Percentiles rank a stretch among this genome's conserved stretches.
These are phyloP conservation scores for Penicillium herquei DNA, from an alignment of 495 filamentous ascomycete genomes.

Conservation along the genomic window DNA sequence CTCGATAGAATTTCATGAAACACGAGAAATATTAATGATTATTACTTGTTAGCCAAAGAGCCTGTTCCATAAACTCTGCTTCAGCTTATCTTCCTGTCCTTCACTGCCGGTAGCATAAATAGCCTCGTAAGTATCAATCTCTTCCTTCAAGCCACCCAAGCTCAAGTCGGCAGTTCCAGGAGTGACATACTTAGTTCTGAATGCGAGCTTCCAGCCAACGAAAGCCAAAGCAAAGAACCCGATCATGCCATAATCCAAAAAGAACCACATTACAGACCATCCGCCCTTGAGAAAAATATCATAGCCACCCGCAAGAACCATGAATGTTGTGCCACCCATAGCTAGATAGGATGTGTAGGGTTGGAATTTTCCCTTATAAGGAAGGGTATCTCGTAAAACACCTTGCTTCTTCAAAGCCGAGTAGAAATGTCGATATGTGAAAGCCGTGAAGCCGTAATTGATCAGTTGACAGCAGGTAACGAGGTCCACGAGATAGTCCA, in stretches of 20 bases:
- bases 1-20: no score
- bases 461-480: slow-evolving; percentile 28
- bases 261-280: slow-evolving; percentile 51
- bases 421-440: slow-evolving; percentile 59
- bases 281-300: slow-evolving; percentile 41
- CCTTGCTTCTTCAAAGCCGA: slow-evolving; percentile 53
- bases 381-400: slow-evolving; percentile 49
- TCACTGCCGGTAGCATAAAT: background rate
- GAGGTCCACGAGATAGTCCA: slow-evolving; percentile 35
- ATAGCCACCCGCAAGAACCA: slow-evolving; percentile 54
- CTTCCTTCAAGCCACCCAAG: slow-evolving; percentile 49
- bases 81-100: background rate
- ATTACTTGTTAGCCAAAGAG: background rate
- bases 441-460: slow-evolving; percentile 35
- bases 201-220: slow-evolving; percentile 55
- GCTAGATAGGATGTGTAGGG: slow-evolving; percentile 56
- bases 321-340: slow-evolving; percentile 37
- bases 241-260: slow-evolving; percentile 58
- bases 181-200: slow-evolving; percentile 47
- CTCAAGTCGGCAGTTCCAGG: slow-evolving; percentile 45
- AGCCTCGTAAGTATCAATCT: slow-evolving; percentile 26
- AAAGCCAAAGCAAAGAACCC: slow-evolving; percentile 46
- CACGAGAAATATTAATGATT: no score
- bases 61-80: background rate
- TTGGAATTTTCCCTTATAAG: slow-evolving; percentile 52